A percentile compares a stretch with the other conserved stretches of the same genome.
phyloP scores from a whole-genome alignment of 2,329 filamentous ascomycete species.

The Cercospora zeina region DNA sequence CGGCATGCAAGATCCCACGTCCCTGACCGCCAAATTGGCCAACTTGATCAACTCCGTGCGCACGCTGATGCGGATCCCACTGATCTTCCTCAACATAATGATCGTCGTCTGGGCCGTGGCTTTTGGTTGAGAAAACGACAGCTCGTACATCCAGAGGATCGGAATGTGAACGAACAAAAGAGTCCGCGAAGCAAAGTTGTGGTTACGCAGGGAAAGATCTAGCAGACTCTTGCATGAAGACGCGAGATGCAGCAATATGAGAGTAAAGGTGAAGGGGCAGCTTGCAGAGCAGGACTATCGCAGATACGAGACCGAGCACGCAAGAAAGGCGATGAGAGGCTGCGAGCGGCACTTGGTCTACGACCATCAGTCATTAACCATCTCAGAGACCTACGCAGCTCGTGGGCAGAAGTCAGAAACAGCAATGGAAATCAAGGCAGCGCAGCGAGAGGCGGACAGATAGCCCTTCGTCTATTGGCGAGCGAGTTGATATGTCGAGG shows the following conservation, averaged over 20 bases:
- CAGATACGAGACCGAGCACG: background rate
- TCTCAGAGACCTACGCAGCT: background rate
- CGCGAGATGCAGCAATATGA: background rate
- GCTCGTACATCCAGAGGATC: background rate
- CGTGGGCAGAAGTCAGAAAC: background rate
- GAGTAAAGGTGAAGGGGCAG: background rate
- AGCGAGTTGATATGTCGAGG: too few species aligned
- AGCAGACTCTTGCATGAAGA: background rate
- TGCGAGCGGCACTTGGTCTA: background rate
- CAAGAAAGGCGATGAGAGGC: background rate
- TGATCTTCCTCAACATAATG: slow-evolving; percentile 79
- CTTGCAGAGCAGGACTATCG: background rate
- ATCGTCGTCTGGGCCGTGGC: slow-evolving; percentile 66
- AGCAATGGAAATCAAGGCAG: background rate
- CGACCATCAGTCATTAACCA: background rate
- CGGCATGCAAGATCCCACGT: slow-evolving; percentile 66
- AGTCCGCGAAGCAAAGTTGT: background rate
- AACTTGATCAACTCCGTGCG: slow-evolving; percentile 87
- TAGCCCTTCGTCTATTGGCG: too few species aligned
- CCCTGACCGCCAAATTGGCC: slow-evolving; percentile 82
- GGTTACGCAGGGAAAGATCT: background rate
- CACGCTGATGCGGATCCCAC: slow-evolving; percentile 87
- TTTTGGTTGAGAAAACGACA: slow-evolving; percentile 38
- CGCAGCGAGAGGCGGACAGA: background rate
- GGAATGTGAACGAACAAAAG: background rate